Base-by-base conservation (phyloP, 1,139 yeast genomes). In the Hemisphaericaspora subhashii region DNA sequence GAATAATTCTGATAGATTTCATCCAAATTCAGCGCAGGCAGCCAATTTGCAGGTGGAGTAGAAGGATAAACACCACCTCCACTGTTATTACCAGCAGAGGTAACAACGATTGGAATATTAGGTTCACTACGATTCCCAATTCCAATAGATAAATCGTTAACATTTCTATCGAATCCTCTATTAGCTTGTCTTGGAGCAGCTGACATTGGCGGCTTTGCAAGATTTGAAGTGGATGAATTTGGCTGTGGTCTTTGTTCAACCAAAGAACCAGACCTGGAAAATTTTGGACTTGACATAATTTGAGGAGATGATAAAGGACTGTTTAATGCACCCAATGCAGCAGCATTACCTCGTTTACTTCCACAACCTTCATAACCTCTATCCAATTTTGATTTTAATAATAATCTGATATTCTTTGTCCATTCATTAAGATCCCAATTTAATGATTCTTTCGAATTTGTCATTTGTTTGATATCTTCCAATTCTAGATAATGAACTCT, bases 341-440 rank as follows among this genome's bases (percentile, higher is more conserved):
- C 86, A 4, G 69, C 68, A 29, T 80, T 58, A 9, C 86, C 86
- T 43, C 81, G 72, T 13, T 72, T 61, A 28, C 84, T 76, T 9
- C 96, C 96, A 58, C 95, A 83, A 3, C 97, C 96, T 33, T 79
- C 80, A 59, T 86, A 89, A 6, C 97, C 97, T 34, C 75, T 66
- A 11, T 76, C 66, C 44, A 88, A 61, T 55, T 87, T 90, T 16
- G 75, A 62, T 40, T 77, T 79, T 52, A 90, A 62, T 14, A 89
- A 59, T 15, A 69, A 72, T 55, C 85, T 86, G 42, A 89, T 76
- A 39, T 79, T 77, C 1, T 52, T 51, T 43, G 74, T 73, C 98
- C 98, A 92, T 26, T 79, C 78, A 17, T 74, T 67, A 14, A 76
- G 73, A 36, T 80, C 72, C 97, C 97, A 90, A 22, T 46, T 44